Evolutionary conservation across 163 green algal species (phyloP).

Genomic region (Coccomyxa subellipsoidea): DNA sequence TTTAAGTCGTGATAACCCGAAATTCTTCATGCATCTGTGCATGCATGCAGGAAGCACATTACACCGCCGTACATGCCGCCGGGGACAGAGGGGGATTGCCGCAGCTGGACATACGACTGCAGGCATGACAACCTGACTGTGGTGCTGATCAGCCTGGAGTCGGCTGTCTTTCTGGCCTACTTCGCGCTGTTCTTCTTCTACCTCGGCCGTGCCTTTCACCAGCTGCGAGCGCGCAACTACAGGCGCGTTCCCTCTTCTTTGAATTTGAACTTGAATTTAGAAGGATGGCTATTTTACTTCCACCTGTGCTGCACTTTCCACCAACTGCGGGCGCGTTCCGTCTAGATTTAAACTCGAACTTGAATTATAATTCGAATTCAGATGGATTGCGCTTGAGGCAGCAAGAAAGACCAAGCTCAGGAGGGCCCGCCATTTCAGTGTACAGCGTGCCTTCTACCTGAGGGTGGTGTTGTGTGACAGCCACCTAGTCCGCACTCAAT

Average conservation of each 20-base stretch:
- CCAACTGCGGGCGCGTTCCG: no score
- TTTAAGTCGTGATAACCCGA: no score
- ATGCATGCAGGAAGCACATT: neutral
- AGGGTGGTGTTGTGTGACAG: no score
- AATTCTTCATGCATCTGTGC: no score
- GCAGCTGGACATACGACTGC: neutral
- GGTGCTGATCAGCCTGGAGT: neutral
- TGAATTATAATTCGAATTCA: no score
- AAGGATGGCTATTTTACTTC: neutral
- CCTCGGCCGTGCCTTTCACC: neutral
- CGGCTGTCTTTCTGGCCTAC: slow-evolving; percentile 14
- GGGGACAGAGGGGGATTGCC: neutral
- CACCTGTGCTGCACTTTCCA: no score
- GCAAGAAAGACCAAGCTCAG: no score
- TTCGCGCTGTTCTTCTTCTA: slow-evolving; percentile 18
- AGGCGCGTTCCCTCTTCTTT: slow-evolving; percentile 1
- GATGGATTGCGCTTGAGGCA: no score
- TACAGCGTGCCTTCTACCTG: no score
- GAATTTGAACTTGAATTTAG: neutral
- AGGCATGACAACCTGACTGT: neutral
- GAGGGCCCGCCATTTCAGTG: no score
- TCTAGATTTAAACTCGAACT: no score
- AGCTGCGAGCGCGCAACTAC: slow-evolving; percentile 22
- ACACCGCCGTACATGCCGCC: neutral
- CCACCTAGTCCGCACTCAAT: no score